Evolutionary conservation across 2,329 filamentous ascomycete species (phyloP).

Genomic region (Pseudogymnoascus sp.): DNA sequence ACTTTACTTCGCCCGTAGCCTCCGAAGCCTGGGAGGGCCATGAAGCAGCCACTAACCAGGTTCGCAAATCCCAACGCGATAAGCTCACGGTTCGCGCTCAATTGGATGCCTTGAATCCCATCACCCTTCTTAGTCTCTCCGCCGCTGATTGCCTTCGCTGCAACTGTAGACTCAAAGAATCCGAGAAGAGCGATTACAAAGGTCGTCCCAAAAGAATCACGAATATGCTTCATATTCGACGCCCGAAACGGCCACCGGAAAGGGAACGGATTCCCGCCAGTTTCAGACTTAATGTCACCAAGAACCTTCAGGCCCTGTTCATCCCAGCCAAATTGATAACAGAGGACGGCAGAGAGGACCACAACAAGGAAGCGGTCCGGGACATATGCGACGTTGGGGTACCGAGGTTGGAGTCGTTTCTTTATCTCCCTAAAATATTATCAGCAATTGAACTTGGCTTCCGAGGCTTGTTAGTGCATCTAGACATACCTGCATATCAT

Average conservation of each 20-base stretch:
- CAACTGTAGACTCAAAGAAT: constrained; percentile 97
- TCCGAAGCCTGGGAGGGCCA: constrained; percentile 87
- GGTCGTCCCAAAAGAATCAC: constrained; percentile 78
- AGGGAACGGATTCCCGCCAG: constrained; percentile 58
- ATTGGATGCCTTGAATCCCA: constrained; percentile 66
- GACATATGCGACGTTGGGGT: constrained; percentile 73
- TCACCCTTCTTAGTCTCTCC: constrained; percentile 44
- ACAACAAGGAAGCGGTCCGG: constrained; percentile 90
- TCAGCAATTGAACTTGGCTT: constrained; percentile 15
- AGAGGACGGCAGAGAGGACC: constrained; percentile 70
- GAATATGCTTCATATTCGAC: constrained; percentile 70
- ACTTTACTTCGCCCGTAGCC: constrained; percentile 95
- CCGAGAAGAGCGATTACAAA: constrained; percentile 90
- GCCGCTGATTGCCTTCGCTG: constrained; percentile 76
- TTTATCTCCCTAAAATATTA: constrained; percentile 59
- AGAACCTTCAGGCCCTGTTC: constrained; percentile 71
- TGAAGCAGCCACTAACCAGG: constrained; percentile 82
- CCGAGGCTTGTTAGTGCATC: constrained; percentile 11
- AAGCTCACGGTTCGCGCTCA: constrained; percentile 88
- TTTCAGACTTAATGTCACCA: constrained; percentile 66
- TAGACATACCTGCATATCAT: constrained; percentile 70
- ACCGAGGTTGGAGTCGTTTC: constrained; percentile 66
- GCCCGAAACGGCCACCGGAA: constrained; percentile 80
- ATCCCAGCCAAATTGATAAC: constrained; percentile 71
- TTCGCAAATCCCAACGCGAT: constrained; percentile 88